These are phyloP conservation scores for Apophysomyces ossiformis DNA, from an alignment of 371 early-diverging fungal species.

Conservation along the genomic window DNA sequence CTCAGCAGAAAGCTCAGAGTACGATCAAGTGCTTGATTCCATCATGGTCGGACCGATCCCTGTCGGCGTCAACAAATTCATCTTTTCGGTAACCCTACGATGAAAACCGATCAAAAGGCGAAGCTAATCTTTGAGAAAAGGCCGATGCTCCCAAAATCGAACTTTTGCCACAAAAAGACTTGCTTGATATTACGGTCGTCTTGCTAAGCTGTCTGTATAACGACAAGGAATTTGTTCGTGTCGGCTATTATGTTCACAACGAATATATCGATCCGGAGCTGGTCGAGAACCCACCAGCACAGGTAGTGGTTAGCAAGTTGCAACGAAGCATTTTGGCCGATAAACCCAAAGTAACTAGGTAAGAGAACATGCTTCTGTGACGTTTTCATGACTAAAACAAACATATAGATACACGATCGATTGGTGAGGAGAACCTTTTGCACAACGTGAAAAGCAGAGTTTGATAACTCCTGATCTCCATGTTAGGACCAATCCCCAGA, in stretches of 20 bases:
- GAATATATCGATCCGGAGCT: constrained; percentile 76
- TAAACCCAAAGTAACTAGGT: constrained; percentile 93
- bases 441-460: neutral
- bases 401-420: constrained; percentile 46
- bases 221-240: constrained; percentile 91
- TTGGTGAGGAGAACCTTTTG: constrained; percentile 28
- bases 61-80: constrained; percentile 94
- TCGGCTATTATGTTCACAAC: constrained; percentile 97
- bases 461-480: neutral
- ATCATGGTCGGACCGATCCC: constrained; percentile 97
- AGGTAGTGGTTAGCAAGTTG: constrained; percentile 70
- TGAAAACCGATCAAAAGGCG: neutral
- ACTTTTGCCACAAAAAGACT: constrained; percentile 76
- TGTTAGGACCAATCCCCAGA: constrained; percentile 29
- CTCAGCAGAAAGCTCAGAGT: constrained; percentile 77
- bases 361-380: neutral
- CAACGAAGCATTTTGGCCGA: constrained; percentile 88
- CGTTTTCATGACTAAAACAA: neutral
- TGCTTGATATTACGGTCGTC: constrained; percentile 90
- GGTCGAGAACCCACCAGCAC: constrained; percentile 46
- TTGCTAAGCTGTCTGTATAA: constrained; percentile 88
- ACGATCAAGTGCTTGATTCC: constrained; percentile 94
- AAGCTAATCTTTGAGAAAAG: constrained; percentile 29
- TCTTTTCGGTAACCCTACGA: constrained; percentile 72
- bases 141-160: constrained; percentile 75